Conservation (phyloP, 768 basidiomycete genomes). For the Rhizopogon vulgaris region DNA sequence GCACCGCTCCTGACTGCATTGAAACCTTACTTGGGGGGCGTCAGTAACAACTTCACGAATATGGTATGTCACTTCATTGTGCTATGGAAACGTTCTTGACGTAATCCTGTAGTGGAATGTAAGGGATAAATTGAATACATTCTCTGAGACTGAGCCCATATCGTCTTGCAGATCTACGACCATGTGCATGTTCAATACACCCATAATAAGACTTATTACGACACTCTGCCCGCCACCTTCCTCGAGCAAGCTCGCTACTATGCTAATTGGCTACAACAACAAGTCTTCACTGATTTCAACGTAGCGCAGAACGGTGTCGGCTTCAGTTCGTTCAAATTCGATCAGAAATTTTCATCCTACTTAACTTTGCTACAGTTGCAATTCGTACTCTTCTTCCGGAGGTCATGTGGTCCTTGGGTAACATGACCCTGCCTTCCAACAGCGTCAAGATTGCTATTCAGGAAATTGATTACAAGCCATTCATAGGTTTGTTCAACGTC, state of each 20-base stretch:
- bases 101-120: conserved; percentile 60
- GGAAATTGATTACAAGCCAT: conserved; percentile 27
- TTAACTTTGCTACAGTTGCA: conserved; percentile 46
- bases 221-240: conserved; percentile 51
- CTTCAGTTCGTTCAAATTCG: conserved; percentile 49
- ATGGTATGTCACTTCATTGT: conserved; percentile 38
- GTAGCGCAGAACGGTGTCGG: conserved; percentile 52
- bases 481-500: conserved; percentile 80
- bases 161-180: too few relatives aligned
- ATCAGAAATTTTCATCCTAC: background rate
- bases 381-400: conserved; percentile 72
- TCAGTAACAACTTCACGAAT: conserved; percentile 41
- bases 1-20: conserved; percentile 59
- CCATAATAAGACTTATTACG: too few relatives aligned
- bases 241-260: conserved; percentile 66
- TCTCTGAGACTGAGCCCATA: conserved; percentile 18
- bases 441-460: conserved; percentile 72
- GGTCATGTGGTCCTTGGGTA: conserved; percentile 65
- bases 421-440: conserved; percentile 68
- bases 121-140: conserved; percentile 20
- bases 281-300: conserved; percentile 58
- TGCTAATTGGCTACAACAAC: conserved; percentile 71
- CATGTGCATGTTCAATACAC: too few relatives aligned
- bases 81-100: conserved; percentile 5
- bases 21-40: conserved; percentile 50